Percentiles rank a stretch among this genome's conserved stretches.
These are phyloP conservation scores for Uromyces viciae-fabae DNA, from an alignment of 1,284 basidiomycete species.

Conservation along the genomic window DNA sequence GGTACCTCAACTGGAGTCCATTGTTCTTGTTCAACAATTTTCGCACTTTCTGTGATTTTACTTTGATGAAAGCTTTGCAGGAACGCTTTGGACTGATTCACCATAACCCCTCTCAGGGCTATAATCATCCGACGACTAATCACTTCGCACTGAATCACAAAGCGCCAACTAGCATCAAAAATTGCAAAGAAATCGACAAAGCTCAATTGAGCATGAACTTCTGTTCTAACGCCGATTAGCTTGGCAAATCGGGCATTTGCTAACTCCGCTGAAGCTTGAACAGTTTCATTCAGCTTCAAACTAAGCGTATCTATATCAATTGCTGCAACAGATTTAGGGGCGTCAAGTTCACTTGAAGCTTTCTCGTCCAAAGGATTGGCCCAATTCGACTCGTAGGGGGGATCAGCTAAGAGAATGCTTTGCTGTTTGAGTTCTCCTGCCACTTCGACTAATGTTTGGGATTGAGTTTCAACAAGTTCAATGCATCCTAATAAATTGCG, in stretches of 20 bases:
- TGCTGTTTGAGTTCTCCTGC: constrained; percentile 4
- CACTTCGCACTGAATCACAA: constrained; percentile 79
- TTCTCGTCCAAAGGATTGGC: background rate
- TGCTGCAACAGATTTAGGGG: constrained; percentile 44
- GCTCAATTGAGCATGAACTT: constrained; percentile 70
- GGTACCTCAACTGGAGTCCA: constrained; percentile 79
- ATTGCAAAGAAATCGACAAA: constrained; percentile 72
- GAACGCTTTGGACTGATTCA: constrained; percentile 79
- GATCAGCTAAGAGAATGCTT: constrained; percentile 13
- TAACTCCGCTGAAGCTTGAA: constrained; percentile 75
- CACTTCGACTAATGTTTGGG: constrained; percentile 55
- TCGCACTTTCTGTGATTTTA: constrained; percentile 76
- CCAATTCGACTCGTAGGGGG: background rate
- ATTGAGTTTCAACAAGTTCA: constrained; percentile 68
- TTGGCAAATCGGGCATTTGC: constrained; percentile 76
- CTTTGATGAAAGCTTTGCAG: constrained; percentile 77
- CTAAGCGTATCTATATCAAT: constrained; percentile 57
- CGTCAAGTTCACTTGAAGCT: background rate
- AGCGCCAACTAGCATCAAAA: constrained; percentile 81
- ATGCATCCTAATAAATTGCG: constrained; percentile 66
- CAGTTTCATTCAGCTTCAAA: constrained; percentile 67
- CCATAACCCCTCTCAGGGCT: constrained; percentile 74
- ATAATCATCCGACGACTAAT: constrained; percentile 86
- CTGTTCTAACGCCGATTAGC: constrained; percentile 69
- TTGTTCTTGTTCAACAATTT: constrained; percentile 83